Evolutionary conservation across 805 yeast genomes (phyloP).

Genomic region (Suhomyces xylopsoci): DNA sequence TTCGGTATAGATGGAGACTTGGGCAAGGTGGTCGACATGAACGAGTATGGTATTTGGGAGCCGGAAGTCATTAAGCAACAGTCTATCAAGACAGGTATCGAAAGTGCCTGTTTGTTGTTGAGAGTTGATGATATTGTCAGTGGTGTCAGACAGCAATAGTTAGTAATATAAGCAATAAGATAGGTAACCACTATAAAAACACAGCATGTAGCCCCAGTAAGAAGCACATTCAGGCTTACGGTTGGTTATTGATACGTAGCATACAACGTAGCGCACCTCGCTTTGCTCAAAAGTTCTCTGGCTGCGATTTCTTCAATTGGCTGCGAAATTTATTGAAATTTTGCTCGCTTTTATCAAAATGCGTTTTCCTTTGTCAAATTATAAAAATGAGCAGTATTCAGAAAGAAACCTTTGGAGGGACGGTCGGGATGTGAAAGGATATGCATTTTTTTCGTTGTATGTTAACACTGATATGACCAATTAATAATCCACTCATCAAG

Average conservation of each 20-base stretch:
- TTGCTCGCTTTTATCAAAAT: background rate
- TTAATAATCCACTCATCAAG: too few species aligned
- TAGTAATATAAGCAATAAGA: constrained; percentile 7
- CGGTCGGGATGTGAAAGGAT: too few species aligned
- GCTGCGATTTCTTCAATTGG: too few species aligned
- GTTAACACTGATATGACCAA: too few species aligned
- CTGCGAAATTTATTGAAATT: background rate
- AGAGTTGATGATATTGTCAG: constrained; percentile 98
- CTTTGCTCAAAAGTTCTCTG: too few species aligned
- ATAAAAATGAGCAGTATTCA: too few species aligned
- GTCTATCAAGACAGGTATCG: constrained; percentile 95
- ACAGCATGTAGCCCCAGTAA: background rate
- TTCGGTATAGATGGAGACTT: constrained; percentile 93
- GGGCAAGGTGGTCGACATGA: constrained; percentile 95
- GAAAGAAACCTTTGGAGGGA: too few species aligned
- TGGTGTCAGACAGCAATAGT: constrained; percentile 68
- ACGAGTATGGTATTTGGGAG: constrained; percentile 96
- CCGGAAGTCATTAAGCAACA: constrained; percentile 98
- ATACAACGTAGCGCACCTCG: background rate
- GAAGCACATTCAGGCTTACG: background rate
- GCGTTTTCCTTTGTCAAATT: background rate
- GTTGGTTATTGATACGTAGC: background rate
- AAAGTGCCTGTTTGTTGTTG: constrained; percentile 88
- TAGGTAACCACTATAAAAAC: background rate
- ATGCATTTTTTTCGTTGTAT: too few species aligned